These are phyloP conservation scores for Petunia hybrid DNA, from an alignment of 305 asterid genomes.

Conservation along the genomic window DNA sequence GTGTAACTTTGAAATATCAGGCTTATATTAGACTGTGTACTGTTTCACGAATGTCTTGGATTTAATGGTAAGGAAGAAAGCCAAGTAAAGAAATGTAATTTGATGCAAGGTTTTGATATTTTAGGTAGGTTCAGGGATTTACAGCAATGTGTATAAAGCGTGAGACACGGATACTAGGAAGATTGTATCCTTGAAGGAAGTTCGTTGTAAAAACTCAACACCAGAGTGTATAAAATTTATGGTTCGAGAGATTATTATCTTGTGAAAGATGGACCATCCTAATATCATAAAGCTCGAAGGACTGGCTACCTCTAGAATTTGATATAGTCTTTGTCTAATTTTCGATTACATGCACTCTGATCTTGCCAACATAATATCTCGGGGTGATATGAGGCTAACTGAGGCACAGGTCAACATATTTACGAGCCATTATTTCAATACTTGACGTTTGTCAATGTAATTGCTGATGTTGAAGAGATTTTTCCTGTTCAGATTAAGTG, in stretches of 20 bases:
- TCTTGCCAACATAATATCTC: slow-evolving; percentile 54
- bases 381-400: slow-evolving; percentile 54
- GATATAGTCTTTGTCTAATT: slow-evolving; percentile 62
- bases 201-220: slow-evolving; percentile 63
- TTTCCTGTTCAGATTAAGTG: slow-evolving; percentile 50
- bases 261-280: slow-evolving; percentile 66
- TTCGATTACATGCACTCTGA: slow-evolving; percentile 60
- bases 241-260: slow-evolving; percentile 65
- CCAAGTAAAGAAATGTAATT: not conserved
- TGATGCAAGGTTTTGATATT: slow-evolving; percentile 1
- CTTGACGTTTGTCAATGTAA: not conserved
- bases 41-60: not conserved
- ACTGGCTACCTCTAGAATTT: slow-evolving; percentile 71
- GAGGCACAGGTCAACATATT: slow-evolving; percentile 60
- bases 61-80: not conserved
- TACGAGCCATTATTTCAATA: not conserved
- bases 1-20: not conserved
- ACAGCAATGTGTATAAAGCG: slow-evolving; percentile 69
- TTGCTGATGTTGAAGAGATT: not conserved
- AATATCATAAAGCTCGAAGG: slow-evolving; percentile 69
- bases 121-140: slow-evolving; percentile 65
- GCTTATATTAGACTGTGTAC: not conserved
- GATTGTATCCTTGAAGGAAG: slow-evolving; percentile 66
- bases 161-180: slow-evolving; percentile 55
- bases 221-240: slow-evolving; percentile 71